Conservation (phyloP, 2,329 filamentous ascomycete species). For the Colletotrichum lini region DNA sequence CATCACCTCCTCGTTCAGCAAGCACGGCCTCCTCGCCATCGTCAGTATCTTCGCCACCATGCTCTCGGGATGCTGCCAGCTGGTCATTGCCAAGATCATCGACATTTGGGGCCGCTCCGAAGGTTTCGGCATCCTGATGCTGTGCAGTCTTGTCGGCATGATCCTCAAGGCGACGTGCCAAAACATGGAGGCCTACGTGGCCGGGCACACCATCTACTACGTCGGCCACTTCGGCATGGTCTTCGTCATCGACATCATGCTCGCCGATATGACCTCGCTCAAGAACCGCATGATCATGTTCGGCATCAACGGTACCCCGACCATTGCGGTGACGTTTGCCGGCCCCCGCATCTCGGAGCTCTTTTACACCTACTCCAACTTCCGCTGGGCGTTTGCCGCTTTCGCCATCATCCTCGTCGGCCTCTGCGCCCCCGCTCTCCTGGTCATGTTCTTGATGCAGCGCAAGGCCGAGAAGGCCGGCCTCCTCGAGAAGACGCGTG, state of each 20-base stretch:
- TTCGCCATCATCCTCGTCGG: conserved; percentile 74
- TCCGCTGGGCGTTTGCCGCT: conserved; percentile 69
- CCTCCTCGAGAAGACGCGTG: conserved; percentile 45
- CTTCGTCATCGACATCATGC: conserved; percentile 58
- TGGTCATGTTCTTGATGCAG: conserved; percentile 53
- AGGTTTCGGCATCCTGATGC: conserved; percentile 58
- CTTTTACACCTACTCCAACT: conserved; percentile 56
- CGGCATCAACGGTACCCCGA: conserved; percentile 59
- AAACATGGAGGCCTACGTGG: conserved; percentile 71
- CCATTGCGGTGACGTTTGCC: conserved; percentile 61
- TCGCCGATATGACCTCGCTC: conserved; percentile 61
- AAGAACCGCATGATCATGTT: conserved; percentile 60
- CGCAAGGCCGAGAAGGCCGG: conserved; percentile 65
- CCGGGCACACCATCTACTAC: conserved; percentile 75
- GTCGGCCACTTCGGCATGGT: conserved; percentile 65
- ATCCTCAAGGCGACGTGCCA: conserved; percentile 75
- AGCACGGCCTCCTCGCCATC: conserved; percentile 76
- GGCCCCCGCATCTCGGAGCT: conserved; percentile 58
- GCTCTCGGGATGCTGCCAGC: conserved; percentile 55
- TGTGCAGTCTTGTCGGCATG: conserved; percentile 66
- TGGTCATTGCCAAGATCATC: conserved; percentile 63
- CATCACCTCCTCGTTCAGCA: conserved; percentile 75
- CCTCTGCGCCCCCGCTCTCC: conserved; percentile 55
- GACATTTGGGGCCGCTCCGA: conserved; percentile 65
- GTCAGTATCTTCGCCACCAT: conserved; percentile 72